Evolutionary conservation across 768 basidiomycete species (phyloP), one percentile per base, ranked within the genome.

Genomic region (Solioccasus polychromus): DNA sequence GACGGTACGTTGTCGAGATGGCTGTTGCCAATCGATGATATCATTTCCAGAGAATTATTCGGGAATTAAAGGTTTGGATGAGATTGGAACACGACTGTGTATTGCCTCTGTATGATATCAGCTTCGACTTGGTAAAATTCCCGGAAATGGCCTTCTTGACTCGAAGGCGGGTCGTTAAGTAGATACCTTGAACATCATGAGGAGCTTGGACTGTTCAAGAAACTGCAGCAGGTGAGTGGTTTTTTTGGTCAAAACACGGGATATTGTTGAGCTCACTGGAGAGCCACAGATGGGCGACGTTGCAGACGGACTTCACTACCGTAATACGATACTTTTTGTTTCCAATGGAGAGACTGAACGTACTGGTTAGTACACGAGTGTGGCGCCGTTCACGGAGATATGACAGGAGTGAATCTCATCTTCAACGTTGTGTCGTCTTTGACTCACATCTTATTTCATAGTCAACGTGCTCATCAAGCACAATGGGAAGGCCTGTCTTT

Each of bases 331-430:
- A 2, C 2, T 11, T 34, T 26, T 14, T 9, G 1, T 32, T 12
- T 26, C 14, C 23, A 9, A n/a, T 20, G 3, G n/a, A 7, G 24
- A 39, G 30, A 10, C 36, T 58, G 28, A 57, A n/a, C 8, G 9
- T 15, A 17, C 5, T n/a, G 0, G 4, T 2, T 20, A 58, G 56
- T 58, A n/a, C 46, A 54, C 8, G 52, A 48, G 17, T 58, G 56
- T 20, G 52, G 57, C 8, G 51, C 76, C 22, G 60, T 75, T 12
- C 76, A 74, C 39, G 74, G 74, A 1, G 74, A 77, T 39, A 60
- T 76, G 18, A 73, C 72, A 48, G 73, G 69, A 17, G 74, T 73
- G 40, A 37, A 60, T 57, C 30, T 19, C 8, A 15, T 35, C 14
- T 9, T 32, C 29, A 3, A 35, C 15, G 17, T 36, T n/a, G 14